Evolutionary conservation across 331 rosid genomes (phyloP), one percentile per base, ranked within the genome.

Genomic region (Phaseolus coccineus): DNA sequence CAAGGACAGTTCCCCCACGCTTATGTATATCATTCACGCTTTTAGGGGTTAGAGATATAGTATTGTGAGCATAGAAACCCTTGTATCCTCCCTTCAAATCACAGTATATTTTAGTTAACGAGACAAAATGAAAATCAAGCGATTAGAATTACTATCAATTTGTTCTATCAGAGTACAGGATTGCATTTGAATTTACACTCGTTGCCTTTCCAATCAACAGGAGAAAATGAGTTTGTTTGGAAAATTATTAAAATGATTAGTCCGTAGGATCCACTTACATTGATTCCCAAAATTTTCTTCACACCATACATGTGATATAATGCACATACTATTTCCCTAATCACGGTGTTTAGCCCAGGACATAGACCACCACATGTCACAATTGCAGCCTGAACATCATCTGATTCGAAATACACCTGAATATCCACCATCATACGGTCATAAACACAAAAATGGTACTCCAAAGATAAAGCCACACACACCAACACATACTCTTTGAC

Each of bases 321-420:
- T 50, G 93, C 91, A 40, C 97, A 93, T 44, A 93, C 97, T 63
- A 93, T 69, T 77, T 93, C 97, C 87, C 97, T 89, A 73, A 89
- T 91, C 27, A 93, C 97, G 2, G 97, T 93, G 86, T 93, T 93
- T 74, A 93, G 96, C 0, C 97, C 97, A 57, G 97, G 97, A 84
- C 97, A 93, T 51, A 93, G 87, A 73, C 97, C 97, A 71, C 97
- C 97, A 62, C 97, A 93, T 50, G 97, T 93, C 28, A 93, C 97
- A 8, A 93, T 88, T 76, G 96, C 93, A 24, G 91, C 96, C 33
- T 84, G 91, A 75, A 93, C 97, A 62, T 89, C 94, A 10, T 91
- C 94, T 31, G 96, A 53, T 22, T 88, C 82, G 40, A 89, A 93
- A 79, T 91, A 91, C 80, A 93, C 91, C 97, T 93, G 83, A 85